Conservation (phyloP, 148 eudicot genomes). For the Persicaria maculosa region DNA sequence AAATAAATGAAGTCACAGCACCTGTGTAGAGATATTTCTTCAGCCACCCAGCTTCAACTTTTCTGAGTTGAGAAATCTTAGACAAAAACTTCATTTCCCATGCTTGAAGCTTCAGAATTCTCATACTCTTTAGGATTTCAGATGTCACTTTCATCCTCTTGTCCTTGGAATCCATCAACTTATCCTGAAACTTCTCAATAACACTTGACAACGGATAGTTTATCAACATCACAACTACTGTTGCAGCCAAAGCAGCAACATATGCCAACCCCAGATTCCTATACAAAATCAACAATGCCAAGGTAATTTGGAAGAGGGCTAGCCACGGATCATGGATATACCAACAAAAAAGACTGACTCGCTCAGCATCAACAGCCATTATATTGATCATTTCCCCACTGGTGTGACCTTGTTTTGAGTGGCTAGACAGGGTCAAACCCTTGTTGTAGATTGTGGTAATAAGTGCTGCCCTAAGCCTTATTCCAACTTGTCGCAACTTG, state of each 20-base stretch:
- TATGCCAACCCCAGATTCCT: constrained; percentile 52
- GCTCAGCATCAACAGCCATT: constrained; percentile 63
- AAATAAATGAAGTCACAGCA: constrained; percentile 34
- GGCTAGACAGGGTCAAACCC: constrained; percentile 46
- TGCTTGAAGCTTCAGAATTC: constrained; percentile 50
- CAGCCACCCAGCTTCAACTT: constrained; percentile 35
- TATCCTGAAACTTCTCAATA: constrained; percentile 34
- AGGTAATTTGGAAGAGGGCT: constrained; percentile 36
- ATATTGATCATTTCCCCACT: constrained; percentile 61
- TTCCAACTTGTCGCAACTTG: constrained; percentile 39
- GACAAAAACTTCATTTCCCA: constrained; percentile 57
- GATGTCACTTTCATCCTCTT: constrained; percentile 45
- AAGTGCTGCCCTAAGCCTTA: constrained; percentile 38
- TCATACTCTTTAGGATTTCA: constrained; percentile 46
- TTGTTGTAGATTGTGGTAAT: constrained; percentile 50
- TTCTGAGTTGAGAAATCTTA: constrained; percentile 32
- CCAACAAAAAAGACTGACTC: constrained; percentile 44
- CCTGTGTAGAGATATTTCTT: constrained; percentile 29
- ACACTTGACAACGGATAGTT: constrained; percentile 37
- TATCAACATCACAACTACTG: constrained; percentile 38
- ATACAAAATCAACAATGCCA: constrained; percentile 44
- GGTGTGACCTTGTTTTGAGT: constrained; percentile 51
- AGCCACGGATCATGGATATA: constrained; percentile 63
- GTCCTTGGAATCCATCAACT: constrained; percentile 42
- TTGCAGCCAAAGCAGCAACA: constrained; percentile 40